Evolutionary conservation across 163 green algal genomes (phyloP), one percentile per base, ranked within the genome.

Genomic region (Scenedesmus sp.): DNA sequence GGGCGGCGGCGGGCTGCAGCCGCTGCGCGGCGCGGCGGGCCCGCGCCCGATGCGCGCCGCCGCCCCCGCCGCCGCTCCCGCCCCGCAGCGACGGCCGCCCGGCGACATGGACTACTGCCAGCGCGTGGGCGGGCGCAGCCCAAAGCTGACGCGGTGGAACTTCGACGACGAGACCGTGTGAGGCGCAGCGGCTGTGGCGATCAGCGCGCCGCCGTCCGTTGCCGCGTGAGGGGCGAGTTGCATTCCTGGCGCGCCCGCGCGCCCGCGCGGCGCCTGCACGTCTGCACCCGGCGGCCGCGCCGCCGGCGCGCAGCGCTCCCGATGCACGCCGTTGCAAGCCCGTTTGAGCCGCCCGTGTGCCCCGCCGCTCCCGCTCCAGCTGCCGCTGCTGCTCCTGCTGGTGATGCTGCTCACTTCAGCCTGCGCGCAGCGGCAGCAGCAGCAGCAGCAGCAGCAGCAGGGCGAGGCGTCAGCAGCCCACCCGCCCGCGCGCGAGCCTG

Each of bases 81-180:
- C 58, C 5, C 39, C 75, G 77, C 84, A 88, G 81, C 72, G 60
- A 11, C 84, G 87, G 60, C 93, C 93, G 2, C 64, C 85, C 0
- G 93, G 93, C 0, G 93, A 97, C 66, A 50, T 31, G 0, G 87
- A 92, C n/a, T 97, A 97, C 80, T 94, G 88, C 75, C 18, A 42
- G 3, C 75, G 88, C 7, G 92, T 87, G 20, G 66, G 79, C 20
- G 83, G 71, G 36, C 81, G 88, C 2, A 93, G 84, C 4, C 92
- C 93, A n/a, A 96, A 96, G 67, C 63, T 92, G 18, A 94, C 91
- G 9, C 63, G 71, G 15, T 97, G 92, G 91, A 39, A 83, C 28
- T 96, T 96, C 82, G 86, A 95, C 65, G 90, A 95, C 77, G 86
- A 92, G 62, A 90, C 60, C 26, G 91, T 94, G 2, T 95, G 77